A percentile compares a stretch with the other conserved stretches of the same genome.
Conservation (phyloP, 805 yeast genomes). For the Scheffersomyces ergatensis region DNA sequence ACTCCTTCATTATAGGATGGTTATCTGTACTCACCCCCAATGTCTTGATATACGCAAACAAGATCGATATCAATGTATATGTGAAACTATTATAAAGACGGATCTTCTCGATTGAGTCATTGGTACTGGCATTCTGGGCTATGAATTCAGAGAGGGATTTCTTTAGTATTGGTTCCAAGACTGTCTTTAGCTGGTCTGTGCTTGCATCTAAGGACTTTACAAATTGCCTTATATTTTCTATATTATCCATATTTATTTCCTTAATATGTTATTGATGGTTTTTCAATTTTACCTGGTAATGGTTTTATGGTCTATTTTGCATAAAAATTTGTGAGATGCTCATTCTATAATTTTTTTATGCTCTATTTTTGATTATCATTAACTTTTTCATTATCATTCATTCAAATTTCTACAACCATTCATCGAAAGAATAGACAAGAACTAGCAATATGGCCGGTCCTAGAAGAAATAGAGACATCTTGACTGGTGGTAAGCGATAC, state of each 20-base stretch:
- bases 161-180: slow-evolving; percentile 33
- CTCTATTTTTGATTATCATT: too few species aligned
- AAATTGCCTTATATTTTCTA: slow-evolving; percentile 39
- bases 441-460: slow-evolving; percentile 20
- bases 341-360: slow-evolving; percentile 3
- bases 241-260: slow-evolving; percentile 45
- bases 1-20: slow-evolving; percentile 67
- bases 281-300: too few species aligned
- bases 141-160: slow-evolving; percentile 40
- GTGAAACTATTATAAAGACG: slow-evolving; percentile 39
- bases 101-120: slow-evolving; percentile 23
- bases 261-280: too few species aligned
- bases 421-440: too few species aligned
- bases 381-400: too few species aligned
- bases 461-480: slow-evolving; percentile 72
- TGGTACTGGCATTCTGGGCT: slow-evolving; percentile 16
- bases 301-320: too few species aligned
- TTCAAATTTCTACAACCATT: too few species aligned
- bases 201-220: slow-evolving; percentile 36
- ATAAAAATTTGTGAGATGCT: slow-evolving; percentile 7
- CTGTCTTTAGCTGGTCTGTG: slow-evolving; percentile 29
- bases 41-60: slow-evolving; percentile 59
- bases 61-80: slow-evolving; percentile 54
- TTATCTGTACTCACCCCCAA: slow-evolving; percentile 54
- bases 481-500: slow-evolving; percentile 84